A percentile compares a stretch with the other conserved stretches of the same genome.
Evolutionary conservation across 352 stramenopile species (phyloP).

Genomic region (Globisporangium recalcitrans): DNA sequence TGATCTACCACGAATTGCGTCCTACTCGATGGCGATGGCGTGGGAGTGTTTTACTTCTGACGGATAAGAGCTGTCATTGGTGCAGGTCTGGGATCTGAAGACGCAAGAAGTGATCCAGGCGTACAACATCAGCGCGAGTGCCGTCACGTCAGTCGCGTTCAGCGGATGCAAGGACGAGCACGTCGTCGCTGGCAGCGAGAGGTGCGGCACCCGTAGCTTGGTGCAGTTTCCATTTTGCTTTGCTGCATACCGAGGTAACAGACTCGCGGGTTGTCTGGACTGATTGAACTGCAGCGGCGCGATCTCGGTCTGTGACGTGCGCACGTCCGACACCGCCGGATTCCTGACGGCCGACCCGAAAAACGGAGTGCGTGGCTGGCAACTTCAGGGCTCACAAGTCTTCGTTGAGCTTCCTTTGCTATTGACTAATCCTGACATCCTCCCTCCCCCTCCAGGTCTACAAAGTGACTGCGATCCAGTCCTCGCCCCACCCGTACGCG

Average conservation of each 20-base stretch:
- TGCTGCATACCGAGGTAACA: neutral
- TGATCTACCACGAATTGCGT: neutral
- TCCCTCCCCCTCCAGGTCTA: conserved; percentile 24
- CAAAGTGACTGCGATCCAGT: conserved; percentile 45
- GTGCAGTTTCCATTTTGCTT: too few relatives aligned
- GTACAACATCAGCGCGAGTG: conserved; percentile 56
- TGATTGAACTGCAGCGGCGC: conserved; percentile 30
- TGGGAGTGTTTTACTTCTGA: neutral
- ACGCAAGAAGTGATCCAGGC: conserved; percentile 63
- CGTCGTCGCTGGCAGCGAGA: conserved; percentile 61
- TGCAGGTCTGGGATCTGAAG: conserved; percentile 69
- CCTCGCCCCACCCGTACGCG: conserved; percentile 58
- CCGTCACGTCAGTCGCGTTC: conserved; percentile 59
- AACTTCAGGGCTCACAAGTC: neutral
- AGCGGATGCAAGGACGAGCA: conserved; percentile 72
- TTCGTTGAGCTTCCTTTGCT: neutral
- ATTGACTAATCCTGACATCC: neutral
- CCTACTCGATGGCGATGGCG: neutral
- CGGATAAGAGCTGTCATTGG: neutral
- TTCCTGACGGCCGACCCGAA: conserved; percentile 46
- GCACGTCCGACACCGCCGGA: conserved; percentile 41
- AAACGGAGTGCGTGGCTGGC: conserved; percentile 22
- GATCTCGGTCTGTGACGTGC: conserved; percentile 61
- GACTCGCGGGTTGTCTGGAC: neutral
- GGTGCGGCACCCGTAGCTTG: conserved; percentile 25